phyloP scores from a whole-genome alignment of 1,284 basidiomycete genomes.

The Trametes polyzona region DNA sequence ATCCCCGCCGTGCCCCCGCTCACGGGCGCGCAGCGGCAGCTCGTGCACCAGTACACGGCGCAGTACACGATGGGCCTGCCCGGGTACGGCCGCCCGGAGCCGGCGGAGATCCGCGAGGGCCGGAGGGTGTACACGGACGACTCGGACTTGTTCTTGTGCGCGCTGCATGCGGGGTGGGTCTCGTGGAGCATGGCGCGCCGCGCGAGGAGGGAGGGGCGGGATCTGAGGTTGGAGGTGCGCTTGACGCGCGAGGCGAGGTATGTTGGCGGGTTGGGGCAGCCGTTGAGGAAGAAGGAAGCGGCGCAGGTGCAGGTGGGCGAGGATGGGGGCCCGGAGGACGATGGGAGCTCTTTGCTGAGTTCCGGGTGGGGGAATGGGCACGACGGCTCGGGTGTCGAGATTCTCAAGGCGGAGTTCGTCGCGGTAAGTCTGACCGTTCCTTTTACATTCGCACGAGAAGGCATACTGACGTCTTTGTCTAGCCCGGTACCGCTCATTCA shows the following conservation, averaged over 20 bases:
- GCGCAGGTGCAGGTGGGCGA: slow-evolving; percentile 27
- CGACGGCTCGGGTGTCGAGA: slow-evolving; percentile 75
- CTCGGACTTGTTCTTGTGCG: slow-evolving; percentile 74
- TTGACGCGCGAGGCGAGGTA: slow-evolving; percentile 47
- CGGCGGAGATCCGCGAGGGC: slow-evolving; percentile 38
- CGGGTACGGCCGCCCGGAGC: slow-evolving; percentile 29
- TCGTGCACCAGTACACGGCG: slow-evolving; percentile 35
- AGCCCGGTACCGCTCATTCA: slow-evolving; percentile 53
- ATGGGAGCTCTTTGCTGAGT: slow-evolving; percentile 64
- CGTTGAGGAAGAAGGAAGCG: slow-evolving; percentile 24
- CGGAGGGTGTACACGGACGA: slow-evolving; percentile 72
- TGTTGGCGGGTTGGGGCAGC: slow-evolving; percentile 43
- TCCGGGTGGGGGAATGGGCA: slow-evolving; percentile 76
- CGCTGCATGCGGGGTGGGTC: slow-evolving; percentile 67
- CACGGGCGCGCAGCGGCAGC: slow-evolving; percentile 28
- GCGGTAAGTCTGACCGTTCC: slow-evolving; percentile 48
- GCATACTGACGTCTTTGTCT: background rate
- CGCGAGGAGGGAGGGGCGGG: slow-evolving; percentile 56
- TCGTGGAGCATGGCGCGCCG: slow-evolving; percentile 60
- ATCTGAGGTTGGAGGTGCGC: slow-evolving; percentile 57
- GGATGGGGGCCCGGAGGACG: slow-evolving; percentile 49
- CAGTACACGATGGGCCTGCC: too few relatives aligned
- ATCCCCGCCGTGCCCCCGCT: slow-evolving; percentile 43
- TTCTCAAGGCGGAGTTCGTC: slow-evolving; percentile 62
- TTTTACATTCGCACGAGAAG: background rate